These are phyloP conservation scores for Ophiostoma quercus DNA, from an alignment of 2,329 filamentous ascomycete species.

Conservation along the genomic window DNA sequence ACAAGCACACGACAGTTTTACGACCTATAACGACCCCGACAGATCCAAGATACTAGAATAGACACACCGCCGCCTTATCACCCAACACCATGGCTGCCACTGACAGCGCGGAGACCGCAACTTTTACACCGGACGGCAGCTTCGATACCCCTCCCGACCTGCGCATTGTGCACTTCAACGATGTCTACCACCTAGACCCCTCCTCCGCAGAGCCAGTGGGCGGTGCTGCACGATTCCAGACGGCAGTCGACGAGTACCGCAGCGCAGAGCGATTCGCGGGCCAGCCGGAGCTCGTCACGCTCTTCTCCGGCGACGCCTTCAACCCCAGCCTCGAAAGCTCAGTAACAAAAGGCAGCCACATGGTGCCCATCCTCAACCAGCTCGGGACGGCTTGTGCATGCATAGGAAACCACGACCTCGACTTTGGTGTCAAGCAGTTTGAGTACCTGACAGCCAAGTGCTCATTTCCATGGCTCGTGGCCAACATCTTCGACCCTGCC, in stretches of 20 bases:
- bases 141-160: constrained; percentile 54
- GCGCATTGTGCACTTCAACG: constrained; percentile 84
- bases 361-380: constrained; percentile 78
- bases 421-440: constrained; percentile 83
- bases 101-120: constrained; percentile 18
- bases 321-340: constrained; percentile 86
- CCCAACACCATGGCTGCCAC: constrained; percentile 9
- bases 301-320: constrained; percentile 90
- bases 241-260: constrained; percentile 69
- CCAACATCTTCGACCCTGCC: constrained; percentile 80
- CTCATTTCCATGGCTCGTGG: constrained; percentile 82
- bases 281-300: constrained; percentile 63
- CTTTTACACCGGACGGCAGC: constrained; percentile 31
- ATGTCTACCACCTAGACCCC: constrained; percentile 82
- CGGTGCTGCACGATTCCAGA: constrained; percentile 75
- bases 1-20: no score
- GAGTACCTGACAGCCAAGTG: constrained; percentile 66
- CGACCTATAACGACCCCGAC: neutral
- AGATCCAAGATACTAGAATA: neutral
- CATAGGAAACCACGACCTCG: constrained; percentile 87
- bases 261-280: constrained; percentile 53
- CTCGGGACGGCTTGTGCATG: constrained; percentile 76
- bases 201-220: constrained; percentile 76
- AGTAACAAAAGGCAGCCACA: constrained; percentile 84
- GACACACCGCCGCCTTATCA: neutral